phyloP scores from a whole-genome alignment of 2,329 filamentous ascomycete species.

The Dothiorella sarmentorum region DNA sequence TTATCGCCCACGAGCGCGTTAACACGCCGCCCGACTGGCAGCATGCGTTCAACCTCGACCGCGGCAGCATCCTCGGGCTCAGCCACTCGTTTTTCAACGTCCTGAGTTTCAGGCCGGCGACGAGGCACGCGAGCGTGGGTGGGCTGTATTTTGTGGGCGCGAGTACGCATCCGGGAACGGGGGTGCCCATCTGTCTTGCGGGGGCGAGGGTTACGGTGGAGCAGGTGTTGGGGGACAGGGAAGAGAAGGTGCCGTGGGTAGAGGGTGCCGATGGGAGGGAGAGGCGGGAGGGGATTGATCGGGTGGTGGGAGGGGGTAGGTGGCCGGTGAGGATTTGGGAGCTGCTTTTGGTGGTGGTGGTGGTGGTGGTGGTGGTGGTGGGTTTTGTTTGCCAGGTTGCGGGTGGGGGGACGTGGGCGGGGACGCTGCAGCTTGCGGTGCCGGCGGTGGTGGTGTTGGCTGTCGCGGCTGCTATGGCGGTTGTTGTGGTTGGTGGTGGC shows the following conservation, averaged over 20 bases:
- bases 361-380: conserved; percentile 19
- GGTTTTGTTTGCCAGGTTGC: conserved; percentile 25
- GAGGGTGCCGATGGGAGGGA: conserved; percentile 21
- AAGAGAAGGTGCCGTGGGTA: conserved; percentile 41
- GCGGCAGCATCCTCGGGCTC: conserved; percentile 69
- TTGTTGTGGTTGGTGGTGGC: conserved; percentile 3
- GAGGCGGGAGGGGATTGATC: conserved; percentile 20
- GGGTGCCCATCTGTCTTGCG: conserved; percentile 69
- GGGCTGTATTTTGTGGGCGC: conserved; percentile 70
- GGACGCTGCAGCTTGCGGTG: conserved; percentile 19
- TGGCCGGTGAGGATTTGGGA: conserved; percentile 21
- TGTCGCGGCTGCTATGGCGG: conserved; percentile 17
- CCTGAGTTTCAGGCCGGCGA: conserved; percentile 62
- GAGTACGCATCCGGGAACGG: conserved; percentile 71
- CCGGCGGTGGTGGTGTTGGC: conserved; percentile 9
- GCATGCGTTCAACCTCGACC: conserved; percentile 67
- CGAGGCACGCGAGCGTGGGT: conserved; percentile 49
- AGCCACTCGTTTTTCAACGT: conserved; percentile 73
- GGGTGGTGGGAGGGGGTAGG: conserved; percentile 20
- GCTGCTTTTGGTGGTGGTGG: conserved; percentile 5
- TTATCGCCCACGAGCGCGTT: conserved; percentile 59
- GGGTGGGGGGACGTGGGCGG: conserved; percentile 19
- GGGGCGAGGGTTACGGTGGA: conserved; percentile 62
- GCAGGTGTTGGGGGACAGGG: conserved; percentile 46
- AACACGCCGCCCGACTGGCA: conserved; percentile 67